These are phyloP conservation scores for Coniosporium tulheliwenetii DNA, from an alignment of 2,329 filamentous ascomycete species.

Conservation along the genomic window DNA sequence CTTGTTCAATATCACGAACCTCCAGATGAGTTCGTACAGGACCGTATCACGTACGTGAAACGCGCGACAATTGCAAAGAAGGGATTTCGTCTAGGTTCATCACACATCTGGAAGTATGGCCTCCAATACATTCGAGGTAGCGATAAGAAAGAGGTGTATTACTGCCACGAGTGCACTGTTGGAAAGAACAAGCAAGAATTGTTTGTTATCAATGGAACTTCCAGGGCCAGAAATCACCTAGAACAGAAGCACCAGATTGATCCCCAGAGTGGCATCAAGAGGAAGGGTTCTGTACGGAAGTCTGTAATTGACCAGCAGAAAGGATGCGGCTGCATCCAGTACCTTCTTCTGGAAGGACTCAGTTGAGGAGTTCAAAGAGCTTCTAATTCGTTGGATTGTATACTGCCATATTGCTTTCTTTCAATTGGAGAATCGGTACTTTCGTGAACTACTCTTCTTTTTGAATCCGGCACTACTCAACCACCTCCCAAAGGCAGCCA, in stretches of 20 bases:
- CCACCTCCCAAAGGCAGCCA: background rate
- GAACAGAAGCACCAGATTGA: background rate
- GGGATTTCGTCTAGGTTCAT: too few relatives aligned
- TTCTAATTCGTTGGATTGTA: background rate
- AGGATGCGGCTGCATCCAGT: background rate
- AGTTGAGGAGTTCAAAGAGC: background rate
- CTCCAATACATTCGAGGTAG: background rate
- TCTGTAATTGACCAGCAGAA: background rate
- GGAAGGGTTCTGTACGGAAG: background rate
- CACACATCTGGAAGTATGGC: too few relatives aligned
- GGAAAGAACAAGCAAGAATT: background rate
- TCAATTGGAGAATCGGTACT: background rate
- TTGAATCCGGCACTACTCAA: background rate
- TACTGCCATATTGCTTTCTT: background rate
- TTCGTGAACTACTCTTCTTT: background rate
- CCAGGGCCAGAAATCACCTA: background rate
- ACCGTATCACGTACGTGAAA: too few relatives aligned
- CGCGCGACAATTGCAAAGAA: too few relatives aligned
- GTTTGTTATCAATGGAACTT: background rate
- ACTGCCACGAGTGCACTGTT: background rate
- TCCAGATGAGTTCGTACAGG: too few relatives aligned
- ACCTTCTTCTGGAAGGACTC: background rate
- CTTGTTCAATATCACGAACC: too few relatives aligned
- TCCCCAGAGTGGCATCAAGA: background rate
- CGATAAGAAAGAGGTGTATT: background rate